Evolutionary conservation across 2,329 filamentous ascomycete genomes (phyloP).

Genomic region (Aspergillus unguis): DNA sequence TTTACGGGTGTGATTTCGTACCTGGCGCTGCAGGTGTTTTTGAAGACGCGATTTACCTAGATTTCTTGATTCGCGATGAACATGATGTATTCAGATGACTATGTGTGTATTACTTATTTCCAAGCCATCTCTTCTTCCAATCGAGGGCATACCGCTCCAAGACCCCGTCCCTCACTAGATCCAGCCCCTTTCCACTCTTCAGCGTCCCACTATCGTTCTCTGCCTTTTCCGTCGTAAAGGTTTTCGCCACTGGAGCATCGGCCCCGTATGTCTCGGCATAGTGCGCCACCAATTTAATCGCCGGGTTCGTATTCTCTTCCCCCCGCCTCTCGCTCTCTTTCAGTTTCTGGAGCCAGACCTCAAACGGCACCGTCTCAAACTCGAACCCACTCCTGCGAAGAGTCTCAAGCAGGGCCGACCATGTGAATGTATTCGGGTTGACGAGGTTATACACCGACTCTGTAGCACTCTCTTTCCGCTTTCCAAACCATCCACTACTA

Average conservation of each 20-base stretch:
- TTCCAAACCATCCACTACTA: background rate
- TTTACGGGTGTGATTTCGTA: background rate
- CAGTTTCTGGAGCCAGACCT: conserved; percentile 34
- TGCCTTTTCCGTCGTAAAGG: conserved; percentile 27
- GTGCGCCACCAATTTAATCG: conserved; percentile 31
- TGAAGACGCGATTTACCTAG: background rate
- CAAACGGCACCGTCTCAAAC: conserved; percentile 34
- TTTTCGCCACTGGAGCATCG: conserved; percentile 4
- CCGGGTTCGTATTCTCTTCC: conserved; percentile 30
- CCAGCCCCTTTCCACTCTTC: conserved; percentile 21
- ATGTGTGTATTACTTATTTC: too few species aligned
- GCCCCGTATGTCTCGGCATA: conserved; percentile 29
- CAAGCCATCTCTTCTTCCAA: conserved; percentile 28
- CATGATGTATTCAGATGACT: too few species aligned
- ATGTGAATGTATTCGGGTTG: conserved; percentile 33
- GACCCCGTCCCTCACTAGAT: conserved; percentile 33
- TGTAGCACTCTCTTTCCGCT: conserved; percentile 8
- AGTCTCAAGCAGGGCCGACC: conserved; percentile 31
- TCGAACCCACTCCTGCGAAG: conserved; percentile 30
- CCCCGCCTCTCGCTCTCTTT: conserved; percentile 26
- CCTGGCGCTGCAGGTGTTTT: background rate
- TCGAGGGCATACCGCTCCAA: conserved; percentile 28
- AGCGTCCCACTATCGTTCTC: conserved; percentile 30
- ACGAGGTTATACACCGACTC: conserved; percentile 31
- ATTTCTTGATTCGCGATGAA: background rate